phyloP scores from a whole-genome alignment of 768 basidiomycete species.

The Pilatotrama ljubarskyi region DNA sequence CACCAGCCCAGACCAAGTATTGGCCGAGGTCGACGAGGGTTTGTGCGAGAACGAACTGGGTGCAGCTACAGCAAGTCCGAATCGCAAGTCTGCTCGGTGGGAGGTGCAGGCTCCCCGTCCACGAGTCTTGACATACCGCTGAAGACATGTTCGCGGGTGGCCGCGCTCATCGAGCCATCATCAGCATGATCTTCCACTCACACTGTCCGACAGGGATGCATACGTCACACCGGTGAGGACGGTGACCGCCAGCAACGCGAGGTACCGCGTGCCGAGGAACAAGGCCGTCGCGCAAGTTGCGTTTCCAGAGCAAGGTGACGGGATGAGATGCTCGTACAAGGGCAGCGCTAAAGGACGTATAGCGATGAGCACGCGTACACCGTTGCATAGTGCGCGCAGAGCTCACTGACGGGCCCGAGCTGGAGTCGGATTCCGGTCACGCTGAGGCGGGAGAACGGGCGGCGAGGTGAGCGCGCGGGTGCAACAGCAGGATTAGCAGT shows the following conservation, averaged over 20 bases:
- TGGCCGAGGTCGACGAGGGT: neutral
- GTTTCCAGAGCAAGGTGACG: neutral
- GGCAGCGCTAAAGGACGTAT: neutral
- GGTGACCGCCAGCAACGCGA: neutral
- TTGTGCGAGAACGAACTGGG: neutral
- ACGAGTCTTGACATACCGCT: too few relatives aligned
- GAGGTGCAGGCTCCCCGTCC: too few relatives aligned
- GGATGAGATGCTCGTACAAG: neutral
- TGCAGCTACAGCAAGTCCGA: neutral
- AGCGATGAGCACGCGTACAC: too few relatives aligned
- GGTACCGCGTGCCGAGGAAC: neutral
- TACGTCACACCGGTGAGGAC: neutral
- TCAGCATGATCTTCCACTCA: neutral
- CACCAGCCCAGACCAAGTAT: neutral
- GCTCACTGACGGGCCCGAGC: too few relatives aligned
- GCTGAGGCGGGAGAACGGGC: too few relatives aligned
- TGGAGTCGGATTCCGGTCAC: too few relatives aligned
- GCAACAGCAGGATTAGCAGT: too few relatives aligned
- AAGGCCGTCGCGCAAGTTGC: neutral
- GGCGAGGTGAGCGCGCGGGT: too few relatives aligned
- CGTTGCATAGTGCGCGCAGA: too few relatives aligned
- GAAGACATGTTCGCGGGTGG: too few relatives aligned
- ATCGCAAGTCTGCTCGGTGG: too few relatives aligned
- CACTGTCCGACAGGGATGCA: neutral
- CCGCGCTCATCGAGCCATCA: neutral